Evolutionary conservation across 495 filamentous ascomycete genomes (phyloP).

Genomic region (Tuber umbilicatum): DNA sequence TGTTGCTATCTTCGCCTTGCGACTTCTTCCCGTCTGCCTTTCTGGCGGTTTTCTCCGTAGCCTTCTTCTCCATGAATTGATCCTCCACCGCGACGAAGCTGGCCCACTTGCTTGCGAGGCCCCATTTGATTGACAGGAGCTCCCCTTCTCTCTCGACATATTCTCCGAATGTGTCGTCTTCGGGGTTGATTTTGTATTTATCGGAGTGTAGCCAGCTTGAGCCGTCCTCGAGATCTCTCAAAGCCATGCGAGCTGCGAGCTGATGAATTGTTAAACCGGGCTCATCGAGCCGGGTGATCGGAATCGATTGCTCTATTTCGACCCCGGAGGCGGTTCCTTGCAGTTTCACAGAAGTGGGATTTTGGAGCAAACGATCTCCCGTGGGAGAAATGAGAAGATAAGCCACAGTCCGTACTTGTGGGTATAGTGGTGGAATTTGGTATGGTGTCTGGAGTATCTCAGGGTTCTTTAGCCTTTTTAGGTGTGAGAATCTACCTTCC

Average conservation of each 20-base stretch:
- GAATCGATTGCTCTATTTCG: constrained; percentile 53
- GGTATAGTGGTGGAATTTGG: constrained; percentile 55
- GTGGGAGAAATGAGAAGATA: constrained; percentile 51
- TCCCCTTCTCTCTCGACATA: constrained; percentile 59
- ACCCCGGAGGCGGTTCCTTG: constrained; percentile 51
- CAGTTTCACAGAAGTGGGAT: constrained; percentile 51
- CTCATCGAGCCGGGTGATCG: constrained; percentile 47
- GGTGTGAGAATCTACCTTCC: constrained; percentile 44
- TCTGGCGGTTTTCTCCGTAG: constrained; percentile 1
- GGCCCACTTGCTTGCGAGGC: constrained; percentile 60
- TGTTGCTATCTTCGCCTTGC: not conserved
- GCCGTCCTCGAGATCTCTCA: constrained; percentile 59
- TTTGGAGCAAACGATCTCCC: constrained; percentile 14
- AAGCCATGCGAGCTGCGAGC: constrained; percentile 59
- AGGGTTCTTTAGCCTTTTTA: constrained; percentile 50
- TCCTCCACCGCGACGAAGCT: constrained; percentile 60
- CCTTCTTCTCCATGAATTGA: constrained; percentile 39
- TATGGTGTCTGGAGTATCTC: constrained; percentile 57
- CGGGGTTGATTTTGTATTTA: constrained; percentile 5
- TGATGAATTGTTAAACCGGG: constrained; percentile 53
- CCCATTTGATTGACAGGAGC: constrained; percentile 55
- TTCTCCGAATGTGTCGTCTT: constrained; percentile 49
- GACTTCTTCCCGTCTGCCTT: not conserved
- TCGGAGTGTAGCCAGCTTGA: constrained; percentile 54
- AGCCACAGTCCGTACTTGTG: constrained; percentile 55